A percentile compares a stretch with the other conserved stretches of the same genome.
These are phyloP conservation scores for Huntiella omanensis DNA, from an alignment of 2,329 filamentous ascomycete genomes.

Conservation along the genomic window DNA sequence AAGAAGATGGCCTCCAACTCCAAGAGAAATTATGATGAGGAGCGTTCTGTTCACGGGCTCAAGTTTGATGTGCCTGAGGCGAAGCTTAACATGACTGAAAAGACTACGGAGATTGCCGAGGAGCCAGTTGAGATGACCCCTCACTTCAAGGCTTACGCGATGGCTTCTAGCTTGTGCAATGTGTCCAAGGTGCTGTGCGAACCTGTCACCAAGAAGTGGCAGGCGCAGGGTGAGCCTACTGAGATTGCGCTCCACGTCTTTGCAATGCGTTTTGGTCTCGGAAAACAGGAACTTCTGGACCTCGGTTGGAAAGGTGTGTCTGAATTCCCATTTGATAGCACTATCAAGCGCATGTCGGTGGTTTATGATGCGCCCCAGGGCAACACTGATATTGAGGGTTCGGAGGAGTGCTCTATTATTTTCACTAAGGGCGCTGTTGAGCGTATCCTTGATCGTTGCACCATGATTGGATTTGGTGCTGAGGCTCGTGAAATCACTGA, in stretches of 20 bases:
- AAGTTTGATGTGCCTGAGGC: constrained; percentile 45
- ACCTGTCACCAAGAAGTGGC: constrained; percentile 38
- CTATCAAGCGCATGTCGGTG: constrained; percentile 64
- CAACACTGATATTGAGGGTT: constrained; percentile 20
- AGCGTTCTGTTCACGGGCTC: constrained; percentile 39
- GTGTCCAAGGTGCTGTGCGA: constrained; percentile 38
- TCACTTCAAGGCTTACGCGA: constrained; percentile 30
- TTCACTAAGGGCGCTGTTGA: constrained; percentile 47
- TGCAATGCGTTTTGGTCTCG: constrained; percentile 44
- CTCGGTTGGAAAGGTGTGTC: constrained; percentile 43
- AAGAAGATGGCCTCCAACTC: not conserved
- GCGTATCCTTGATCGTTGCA: constrained; percentile 38
- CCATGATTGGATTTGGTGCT: constrained; percentile 25
- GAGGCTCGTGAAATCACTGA: constrained; percentile 28
- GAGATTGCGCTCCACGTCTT: constrained; percentile 64
- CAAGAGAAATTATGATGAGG: constrained; percentile 34
- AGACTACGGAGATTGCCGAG: constrained; percentile 19
- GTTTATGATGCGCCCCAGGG: constrained; percentile 39
- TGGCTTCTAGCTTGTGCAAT: constrained; percentile 46
- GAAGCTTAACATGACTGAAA: constrained; percentile 23
- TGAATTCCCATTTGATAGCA: constrained; percentile 64
- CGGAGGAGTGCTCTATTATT: constrained; percentile 26
- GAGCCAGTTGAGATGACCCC: constrained; percentile 27
- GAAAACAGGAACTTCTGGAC: constrained; percentile 32
- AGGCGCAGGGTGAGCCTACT: constrained; percentile 51